These are phyloP conservation scores for Metahyphopichia silvanorum DNA, from an alignment of 805 yeast species.

Conservation along the genomic window DNA sequence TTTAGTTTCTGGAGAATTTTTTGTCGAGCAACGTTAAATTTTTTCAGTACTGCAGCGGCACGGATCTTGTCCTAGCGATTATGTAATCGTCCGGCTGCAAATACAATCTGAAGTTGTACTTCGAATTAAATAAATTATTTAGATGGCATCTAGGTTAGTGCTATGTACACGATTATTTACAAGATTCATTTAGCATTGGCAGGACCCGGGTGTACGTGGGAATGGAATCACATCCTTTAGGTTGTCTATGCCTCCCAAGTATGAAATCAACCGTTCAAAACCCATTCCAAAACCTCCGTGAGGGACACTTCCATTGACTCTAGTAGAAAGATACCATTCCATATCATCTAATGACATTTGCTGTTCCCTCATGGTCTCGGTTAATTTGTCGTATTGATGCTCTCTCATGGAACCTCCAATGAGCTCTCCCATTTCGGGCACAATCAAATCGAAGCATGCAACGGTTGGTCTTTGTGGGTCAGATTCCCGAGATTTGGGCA, in stretches of 20 bases:
- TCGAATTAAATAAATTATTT: no score
- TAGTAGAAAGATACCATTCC: slow-evolving; percentile 75
- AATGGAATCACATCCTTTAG: slow-evolving; percentile 86
- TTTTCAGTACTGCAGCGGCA: slow-evolving; percentile 4
- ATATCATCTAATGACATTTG: slow-evolving; percentile 59
- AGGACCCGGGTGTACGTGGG: slow-evolving; percentile 60
- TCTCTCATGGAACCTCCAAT: slow-evolving; percentile 95
- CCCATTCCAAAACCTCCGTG: slow-evolving; percentile 99
- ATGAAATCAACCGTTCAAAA: slow-evolving; percentile 78
- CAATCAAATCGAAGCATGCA: slow-evolving; percentile 83
- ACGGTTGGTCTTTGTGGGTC: slow-evolving; percentile 53
- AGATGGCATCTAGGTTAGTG: slow-evolving; percentile 1
- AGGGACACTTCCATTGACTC: slow-evolving; percentile 79
- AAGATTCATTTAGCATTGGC: slow-evolving; percentile 23
- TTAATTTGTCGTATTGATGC: slow-evolving; percentile 49
- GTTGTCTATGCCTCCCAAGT: slow-evolving; percentile 70
- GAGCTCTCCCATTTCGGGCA: slow-evolving; percentile 91
- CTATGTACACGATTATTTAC: slow-evolving; percentile 2
- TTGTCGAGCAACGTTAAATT: slow-evolving; percentile 14
- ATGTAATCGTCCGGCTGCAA: no score
- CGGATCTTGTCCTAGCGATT: background rate
- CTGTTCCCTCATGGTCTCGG: slow-evolving; percentile 47
- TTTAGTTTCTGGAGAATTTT: slow-evolving; percentile 12
- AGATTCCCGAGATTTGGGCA: slow-evolving; percentile 47
- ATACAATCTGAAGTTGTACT: no score